Conservation (phyloP, 2,329 filamentous ascomycete genomes). For the Talaromyces marneffei region DNA sequence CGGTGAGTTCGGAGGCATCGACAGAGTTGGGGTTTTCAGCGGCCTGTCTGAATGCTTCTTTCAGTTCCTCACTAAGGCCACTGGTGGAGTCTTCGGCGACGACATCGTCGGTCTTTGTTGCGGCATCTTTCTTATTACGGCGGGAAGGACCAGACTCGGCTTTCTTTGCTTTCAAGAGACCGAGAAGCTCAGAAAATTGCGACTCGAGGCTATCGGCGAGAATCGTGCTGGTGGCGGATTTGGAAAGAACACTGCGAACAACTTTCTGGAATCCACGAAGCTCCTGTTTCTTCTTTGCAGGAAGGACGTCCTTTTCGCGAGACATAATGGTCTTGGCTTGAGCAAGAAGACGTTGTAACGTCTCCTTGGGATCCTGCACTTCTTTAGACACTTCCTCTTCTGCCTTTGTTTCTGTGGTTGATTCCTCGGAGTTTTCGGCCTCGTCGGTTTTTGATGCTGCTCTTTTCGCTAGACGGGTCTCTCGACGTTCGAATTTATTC, state of each 20-base stretch:
- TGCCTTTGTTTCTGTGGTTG: conserved; percentile 19
- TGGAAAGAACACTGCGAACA: conserved; percentile 58
- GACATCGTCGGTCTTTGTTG: neutral
- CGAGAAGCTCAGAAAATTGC: conserved; percentile 50
- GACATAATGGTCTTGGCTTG: conserved; percentile 58
- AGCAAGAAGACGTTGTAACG: conserved; percentile 50
- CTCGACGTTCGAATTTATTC: conserved; percentile 39
- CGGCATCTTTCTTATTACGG: conserved; percentile 15
- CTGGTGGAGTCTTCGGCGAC: conserved; percentile 16
- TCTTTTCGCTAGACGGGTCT: conserved; percentile 26
- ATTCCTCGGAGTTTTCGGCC: conserved; percentile 20
- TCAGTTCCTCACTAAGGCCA: conserved; percentile 24
- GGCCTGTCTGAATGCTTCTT: conserved; percentile 29
- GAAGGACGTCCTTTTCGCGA: conserved; percentile 48
- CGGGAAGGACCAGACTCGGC: conserved; percentile 18
- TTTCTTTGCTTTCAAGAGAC: conserved; percentile 41
- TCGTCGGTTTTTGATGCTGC: conserved; percentile 22
- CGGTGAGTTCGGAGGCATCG: conserved; percentile 43
- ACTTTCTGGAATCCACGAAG: conserved; percentile 66
- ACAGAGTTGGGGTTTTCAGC: conserved; percentile 27
- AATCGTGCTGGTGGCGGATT: conserved; percentile 43
- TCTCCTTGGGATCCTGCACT: conserved; percentile 40
- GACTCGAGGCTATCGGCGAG: conserved; percentile 47
- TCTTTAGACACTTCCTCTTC: conserved; percentile 24
- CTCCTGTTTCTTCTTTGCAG: conserved; percentile 67